Percentiles rank a stretch among this genome's conserved stretches.
Conservation (phyloP, 371 early-diverging fungal genomes). For the Apophysomyces variabilis region DNA sequence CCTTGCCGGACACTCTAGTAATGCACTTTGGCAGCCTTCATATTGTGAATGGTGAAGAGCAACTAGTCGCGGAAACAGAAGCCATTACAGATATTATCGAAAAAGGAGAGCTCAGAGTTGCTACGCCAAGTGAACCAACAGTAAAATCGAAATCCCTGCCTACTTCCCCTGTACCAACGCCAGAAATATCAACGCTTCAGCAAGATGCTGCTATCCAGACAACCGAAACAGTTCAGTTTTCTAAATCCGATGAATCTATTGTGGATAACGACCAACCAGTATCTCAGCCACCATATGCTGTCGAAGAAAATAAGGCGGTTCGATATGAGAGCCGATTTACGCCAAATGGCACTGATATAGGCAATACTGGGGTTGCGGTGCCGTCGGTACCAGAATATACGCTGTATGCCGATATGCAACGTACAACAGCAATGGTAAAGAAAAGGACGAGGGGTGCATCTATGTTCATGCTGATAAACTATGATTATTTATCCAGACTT, state of each 20-base stretch:
- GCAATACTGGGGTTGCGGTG: conserved; percentile 59
- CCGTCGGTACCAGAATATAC: conserved; percentile 51
- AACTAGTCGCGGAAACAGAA: conserved; percentile 5
- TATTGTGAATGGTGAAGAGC: conserved; percentile 38
- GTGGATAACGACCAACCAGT: conserved; percentile 13
- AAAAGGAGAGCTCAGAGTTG: background rate
- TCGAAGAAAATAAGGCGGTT: conserved; percentile 28
- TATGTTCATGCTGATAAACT: background rate
- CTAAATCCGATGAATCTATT: conserved; percentile 1
- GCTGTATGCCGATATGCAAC: conserved; percentile 31
- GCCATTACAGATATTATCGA: background rate
- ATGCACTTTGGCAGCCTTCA: conserved; percentile 78
- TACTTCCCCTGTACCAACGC: too few relatives aligned
- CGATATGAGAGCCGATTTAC: conserved; percentile 43
- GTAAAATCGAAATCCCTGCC: too few relatives aligned
- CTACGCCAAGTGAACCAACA: background rate
- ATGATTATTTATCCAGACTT: conserved; percentile 23
- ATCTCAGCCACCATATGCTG: conserved; percentile 9
- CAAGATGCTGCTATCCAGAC: conserved; percentile 9
- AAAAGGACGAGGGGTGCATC: background rate
- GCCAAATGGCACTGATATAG: conserved; percentile 43
- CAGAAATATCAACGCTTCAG: too few relatives aligned
- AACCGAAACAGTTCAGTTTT: background rate
- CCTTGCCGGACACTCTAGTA: conserved; percentile 62
- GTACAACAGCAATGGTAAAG: conserved; percentile 36